Conservation (phyloP, 495 filamentous ascomycete genomes). For the Letharia columbiana region DNA sequence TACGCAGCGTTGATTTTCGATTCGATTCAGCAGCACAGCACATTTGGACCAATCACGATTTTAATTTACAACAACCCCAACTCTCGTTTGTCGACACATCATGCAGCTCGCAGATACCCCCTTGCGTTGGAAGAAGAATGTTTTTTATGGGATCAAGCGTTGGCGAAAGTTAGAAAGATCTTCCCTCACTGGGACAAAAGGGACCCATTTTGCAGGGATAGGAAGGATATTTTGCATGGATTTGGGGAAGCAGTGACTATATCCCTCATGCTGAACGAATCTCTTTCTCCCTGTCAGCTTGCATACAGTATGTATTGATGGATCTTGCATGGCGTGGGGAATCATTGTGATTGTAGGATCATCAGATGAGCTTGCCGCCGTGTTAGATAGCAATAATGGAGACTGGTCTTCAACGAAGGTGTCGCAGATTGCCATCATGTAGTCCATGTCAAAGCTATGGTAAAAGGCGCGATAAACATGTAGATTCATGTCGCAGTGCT, state of each 20-base stretch:
- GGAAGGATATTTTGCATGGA: constrained; percentile 1
- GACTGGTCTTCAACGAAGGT: constrained; percentile 16
- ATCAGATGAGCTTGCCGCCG: not conserved
- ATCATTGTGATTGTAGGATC: constrained; percentile 9
- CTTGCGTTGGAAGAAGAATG: constrained; percentile 12
- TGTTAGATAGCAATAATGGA: constrained; percentile 14
- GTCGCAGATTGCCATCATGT: not conserved
- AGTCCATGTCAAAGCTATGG: not conserved
- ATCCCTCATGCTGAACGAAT: constrained; percentile 19
- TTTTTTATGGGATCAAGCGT: constrained; percentile 13
- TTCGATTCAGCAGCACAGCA: constrained; percentile 4
- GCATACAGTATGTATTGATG: constrained; percentile 8
- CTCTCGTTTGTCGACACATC: constrained; percentile 12
- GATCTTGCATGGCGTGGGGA: constrained; percentile 17
- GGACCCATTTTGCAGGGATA: not conserved
- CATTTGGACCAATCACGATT: not conserved
- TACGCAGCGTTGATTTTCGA: constrained; percentile 19
- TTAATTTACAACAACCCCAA: constrained; percentile 7
- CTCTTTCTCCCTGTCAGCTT: constrained; percentile 6
- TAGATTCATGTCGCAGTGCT: not conserved
- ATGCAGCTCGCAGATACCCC: constrained; percentile 23
- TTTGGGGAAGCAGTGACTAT: not conserved
- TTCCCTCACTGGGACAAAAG: constrained; percentile 23
- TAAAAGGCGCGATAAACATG: not conserved
- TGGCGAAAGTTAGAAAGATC: constrained; percentile 18